Percentiles rank a stretch among this genome's conserved stretches.
Conservation (phyloP, 1,284 basidiomycete species). For the Austroboletus olivaceoglutinosus region DNA sequence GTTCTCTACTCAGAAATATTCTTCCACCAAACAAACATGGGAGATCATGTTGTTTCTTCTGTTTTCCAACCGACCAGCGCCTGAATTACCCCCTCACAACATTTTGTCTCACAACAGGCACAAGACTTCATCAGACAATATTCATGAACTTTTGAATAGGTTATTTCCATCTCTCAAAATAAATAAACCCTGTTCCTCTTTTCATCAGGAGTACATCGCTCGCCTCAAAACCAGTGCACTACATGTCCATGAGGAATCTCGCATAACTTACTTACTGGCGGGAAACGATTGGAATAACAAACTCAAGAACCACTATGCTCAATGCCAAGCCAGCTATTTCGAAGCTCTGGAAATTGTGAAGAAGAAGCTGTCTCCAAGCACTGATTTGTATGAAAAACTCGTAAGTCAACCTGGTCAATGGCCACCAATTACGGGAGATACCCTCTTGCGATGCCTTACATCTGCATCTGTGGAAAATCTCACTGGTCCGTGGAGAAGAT, state of each 20-base stretch:
- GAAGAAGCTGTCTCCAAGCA: neutral
- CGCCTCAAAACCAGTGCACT: neutral
- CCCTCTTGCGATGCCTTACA: slow-evolving; percentile 25
- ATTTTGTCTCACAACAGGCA: neutral
- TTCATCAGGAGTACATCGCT: neutral
- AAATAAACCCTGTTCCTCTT: neutral
- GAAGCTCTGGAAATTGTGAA: neutral
- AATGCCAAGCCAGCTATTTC: neutral
- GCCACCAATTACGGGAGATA: slow-evolving; percentile 26
- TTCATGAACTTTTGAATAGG: neutral
- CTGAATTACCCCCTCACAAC: neutral
- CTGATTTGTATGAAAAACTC: neutral
- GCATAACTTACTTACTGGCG: neutral
- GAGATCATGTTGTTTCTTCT: no score
- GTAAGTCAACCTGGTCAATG: slow-evolving; percentile 3
- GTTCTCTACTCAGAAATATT: no score
- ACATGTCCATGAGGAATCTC: neutral
- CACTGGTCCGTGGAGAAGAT: slow-evolving; percentile 24
- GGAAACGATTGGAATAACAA: neutral
- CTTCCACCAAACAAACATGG: neutral
- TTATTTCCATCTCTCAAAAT: neutral
- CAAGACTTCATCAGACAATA: neutral
- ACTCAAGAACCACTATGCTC: neutral
- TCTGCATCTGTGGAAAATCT: slow-evolving; percentile 7
- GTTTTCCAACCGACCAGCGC: neutral